Percentiles rank a stretch among this genome's conserved stretches.
These are phyloP conservation scores for Capsella bursapastoris DNA, from an alignment of 345 rosid genomes.

Conservation along the genomic window DNA sequence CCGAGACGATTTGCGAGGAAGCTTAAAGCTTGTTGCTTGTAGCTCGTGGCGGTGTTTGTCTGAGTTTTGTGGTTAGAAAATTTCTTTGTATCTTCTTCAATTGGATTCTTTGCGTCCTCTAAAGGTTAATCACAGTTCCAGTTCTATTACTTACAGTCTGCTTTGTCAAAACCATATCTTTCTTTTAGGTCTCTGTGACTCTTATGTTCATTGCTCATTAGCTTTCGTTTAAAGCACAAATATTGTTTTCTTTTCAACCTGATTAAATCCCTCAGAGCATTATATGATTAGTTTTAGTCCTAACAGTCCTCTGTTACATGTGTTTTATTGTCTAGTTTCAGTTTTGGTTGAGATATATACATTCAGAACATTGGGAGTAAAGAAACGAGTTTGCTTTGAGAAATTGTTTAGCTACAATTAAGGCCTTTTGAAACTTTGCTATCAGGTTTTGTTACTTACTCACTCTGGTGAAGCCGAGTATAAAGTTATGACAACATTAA, in stretches of 20 bases:
- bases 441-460: neutral
- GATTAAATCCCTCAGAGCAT: neutral
- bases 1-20: neutral
- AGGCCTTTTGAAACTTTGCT: neutral
- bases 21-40: neutral
- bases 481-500: conserved; percentile 41
- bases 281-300: neutral
- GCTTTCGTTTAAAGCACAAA: neutral
- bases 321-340: conserved; percentile 1
- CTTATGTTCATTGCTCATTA: neutral
- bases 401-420: neutral
- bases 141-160: neutral
- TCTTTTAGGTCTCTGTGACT: neutral
- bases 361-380: neutral
- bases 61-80: neutral
- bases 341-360: neutral
- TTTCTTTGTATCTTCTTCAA: too few relatives aligned
- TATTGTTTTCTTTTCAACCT: neutral
- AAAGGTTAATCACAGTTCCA: neutral
- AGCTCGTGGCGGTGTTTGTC: neutral
- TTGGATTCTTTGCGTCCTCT: neutral
- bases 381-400: neutral
- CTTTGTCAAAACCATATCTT: neutral
- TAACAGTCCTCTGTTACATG: neutral
- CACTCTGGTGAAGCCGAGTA: neutral